Evolutionary conservation across 139 green algal species (phyloP), one percentile per base, ranked within the genome.

Genomic region (Tetratostichococcus sp.): DNA sequence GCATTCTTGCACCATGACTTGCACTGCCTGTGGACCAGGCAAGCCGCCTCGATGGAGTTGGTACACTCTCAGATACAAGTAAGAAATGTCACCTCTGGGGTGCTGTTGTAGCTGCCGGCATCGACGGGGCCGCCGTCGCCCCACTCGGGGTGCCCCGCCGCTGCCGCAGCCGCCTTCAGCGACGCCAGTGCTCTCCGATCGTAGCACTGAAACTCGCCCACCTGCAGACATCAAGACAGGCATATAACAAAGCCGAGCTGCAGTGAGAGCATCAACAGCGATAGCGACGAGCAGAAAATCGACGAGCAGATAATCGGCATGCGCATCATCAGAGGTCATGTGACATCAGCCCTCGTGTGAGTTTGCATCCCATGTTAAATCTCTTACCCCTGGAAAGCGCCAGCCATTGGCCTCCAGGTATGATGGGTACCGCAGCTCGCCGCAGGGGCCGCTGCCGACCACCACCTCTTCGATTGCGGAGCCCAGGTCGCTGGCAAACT

Each of bases 141-240:
- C 86, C 86, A 91, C 69, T 91, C 86, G 1, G 84, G 82, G 43
- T 86, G 77, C 1, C 86, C 80, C 19, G 58, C 75, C 25, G 75
- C 79, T 31, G 75, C 42, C 23, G 86, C 86, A 6, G 82, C 80
- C 25, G 70, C 57, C 22, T 80, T 81, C 70, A 91, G 75, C 1
- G 73, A 79, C n/a, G 79, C 80, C 69, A 91, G 67, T 33, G 85
- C 85, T 1, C 84, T 69, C 31, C 79, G 50, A 72, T 90, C 86
- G 69, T 88, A 91, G 73, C 87, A 92, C 80, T 87, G 79, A 67
- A 92, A 97, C 84, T 97, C 93, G 21, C 93, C 93, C 6, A 94
- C 83, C 82, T 86, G 81, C 30, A 30, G 11, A 17, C 50, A 14
- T 8, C 8, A 50, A 50, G 39, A 8, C 8, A 14, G 39, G 8